Base-by-base conservation (phyloP, 2,329 filamentous ascomycete species). In the Coniosporium uncinatum region DNA sequence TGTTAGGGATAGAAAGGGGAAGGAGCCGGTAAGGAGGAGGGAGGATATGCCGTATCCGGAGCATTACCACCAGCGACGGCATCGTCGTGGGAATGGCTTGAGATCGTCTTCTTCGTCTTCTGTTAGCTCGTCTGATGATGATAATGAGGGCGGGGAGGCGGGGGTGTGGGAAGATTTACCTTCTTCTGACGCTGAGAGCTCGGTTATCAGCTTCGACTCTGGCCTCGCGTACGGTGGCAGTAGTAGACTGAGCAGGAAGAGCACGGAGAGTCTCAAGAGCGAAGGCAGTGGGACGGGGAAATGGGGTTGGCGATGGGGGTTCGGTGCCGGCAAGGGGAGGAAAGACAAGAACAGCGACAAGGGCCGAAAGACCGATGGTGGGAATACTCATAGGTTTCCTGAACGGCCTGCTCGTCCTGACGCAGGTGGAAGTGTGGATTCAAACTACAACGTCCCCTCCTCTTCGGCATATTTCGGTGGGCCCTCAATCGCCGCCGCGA, bases 301-400 rank as follows among this genome's bases (percentile, higher is more conserved):
- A 52, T 82, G 77, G 78, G 66, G 70, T 21, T 81, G 78, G 77
- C 66, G 74, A 44, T 81, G 77, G 74, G 73, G 75, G 11, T 29
- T 29, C 24, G 24, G 24, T n/a, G 24, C 8, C 24, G 24, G 8
- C 8, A 29, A 29, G 24, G n/a, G n/a, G 24, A 8, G 8, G 22
- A 70, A 66, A 45, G 69, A 71, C 49, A 57, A 59, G 41, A 49
- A 57, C 41, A 57, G 66, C 51, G 72, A 70, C 51, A 64, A 64
- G 50, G 60, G 60, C 47, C 58, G 56, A 38, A 24, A 19, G 20
- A 37, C 40, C 11, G 32, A 22, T 35, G 17, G 14, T 32, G 11
- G 16, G 22, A n/a, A n/a, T n/a, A n/a, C n/a, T n/a, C n/a, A n/a
- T n/a, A n/a, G n/a, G n/a, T n/a, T n/a, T n/a, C n/a, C n/a, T n/a